A percentile compares a stretch with the other conserved stretches of the same genome.
Evolutionary conservation across 1,284 basidiomycete genomes (phyloP).

Genomic region (Cryptococcus sp.): DNA sequence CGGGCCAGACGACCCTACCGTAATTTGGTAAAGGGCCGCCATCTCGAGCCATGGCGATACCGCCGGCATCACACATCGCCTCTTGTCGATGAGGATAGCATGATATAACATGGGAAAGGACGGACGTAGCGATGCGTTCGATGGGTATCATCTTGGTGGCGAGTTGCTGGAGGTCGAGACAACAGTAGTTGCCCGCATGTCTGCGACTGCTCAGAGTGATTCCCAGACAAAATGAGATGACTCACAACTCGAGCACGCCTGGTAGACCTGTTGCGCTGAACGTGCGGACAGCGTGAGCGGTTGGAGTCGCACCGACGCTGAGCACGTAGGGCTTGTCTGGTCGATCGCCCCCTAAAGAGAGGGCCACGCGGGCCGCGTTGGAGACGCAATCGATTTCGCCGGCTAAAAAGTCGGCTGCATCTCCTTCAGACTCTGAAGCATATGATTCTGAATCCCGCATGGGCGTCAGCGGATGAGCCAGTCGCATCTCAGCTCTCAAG

Average conservation of each 20-base stretch:
- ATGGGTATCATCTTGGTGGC: slow-evolving; percentile 66
- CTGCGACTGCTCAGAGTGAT: slow-evolving; percentile 5
- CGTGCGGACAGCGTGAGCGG: slow-evolving; percentile 57
- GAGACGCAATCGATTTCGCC: slow-evolving; percentile 72
- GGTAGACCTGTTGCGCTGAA: slow-evolving; percentile 10
- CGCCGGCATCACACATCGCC: slow-evolving; percentile 73
- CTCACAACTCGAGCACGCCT: slow-evolving; percentile 40
- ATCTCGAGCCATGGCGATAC: slow-evolving; percentile 81
- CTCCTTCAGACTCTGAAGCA: slow-evolving; percentile 63
- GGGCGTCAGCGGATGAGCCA: no score
- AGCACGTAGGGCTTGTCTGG: slow-evolving; percentile 61
- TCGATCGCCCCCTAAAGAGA: slow-evolving; percentile 32
- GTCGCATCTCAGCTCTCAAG: no score
- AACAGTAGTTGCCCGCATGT: slow-evolving; percentile 74
- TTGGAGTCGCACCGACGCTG: slow-evolving; percentile 81
- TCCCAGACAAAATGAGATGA: background rate
- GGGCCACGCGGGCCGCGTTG: slow-evolving; percentile 63
- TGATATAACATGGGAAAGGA: slow-evolving; percentile 71
- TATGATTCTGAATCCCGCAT: slow-evolving; percentile 60
- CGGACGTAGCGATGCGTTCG: slow-evolving; percentile 64
- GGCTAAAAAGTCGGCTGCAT: slow-evolving; percentile 67
- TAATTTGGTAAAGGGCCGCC: slow-evolving; percentile 68
- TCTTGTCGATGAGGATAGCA: slow-evolving; percentile 66
- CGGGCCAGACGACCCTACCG: slow-evolving; percentile 62
- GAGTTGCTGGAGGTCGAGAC: slow-evolving; percentile 79